Evolutionary conservation across 23 red algal species (phyloP), one percentile per base, ranked within the genome.

Genomic region (Gracilaria gracilis): DNA sequence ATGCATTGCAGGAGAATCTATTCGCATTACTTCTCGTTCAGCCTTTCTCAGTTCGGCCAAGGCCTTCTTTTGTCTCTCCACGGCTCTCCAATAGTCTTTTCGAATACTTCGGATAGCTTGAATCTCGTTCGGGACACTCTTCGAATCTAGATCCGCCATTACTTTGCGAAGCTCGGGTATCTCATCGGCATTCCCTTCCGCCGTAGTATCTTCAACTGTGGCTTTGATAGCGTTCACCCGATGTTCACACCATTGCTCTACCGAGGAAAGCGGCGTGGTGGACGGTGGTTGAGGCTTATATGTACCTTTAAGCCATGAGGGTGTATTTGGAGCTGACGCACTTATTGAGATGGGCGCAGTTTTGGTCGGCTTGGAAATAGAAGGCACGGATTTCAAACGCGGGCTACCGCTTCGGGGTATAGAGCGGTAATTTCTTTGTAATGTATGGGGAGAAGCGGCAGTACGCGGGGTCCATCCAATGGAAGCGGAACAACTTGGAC

Each of bases 391-490:
- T 50, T 47, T 74, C 58, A 65, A 66, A 21, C 54, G 58, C 29
- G 81, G 81, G 40, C 65, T 75, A 39, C 70, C 47, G 49, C 48
- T 62, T 50, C 67, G 35, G 25, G 84, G 70, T 54, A 58, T 0
- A 59, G 49, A 35, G 61, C 66, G 84, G 37, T 72, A 58, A 54
- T 36, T 75, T 75, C 84, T 67, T 47, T 62, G 53, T 12, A 47
- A 47, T n/a, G 67, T 33, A 69, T 70, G 81, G 37, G 84, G 84
- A 88, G 67, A 72, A 32, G 84, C 46, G 32, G 69, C 66, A 72
- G 67, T 77, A 29, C 84, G 84, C 13, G 84, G 84, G 20, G 84
- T 88, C 84, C 84, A 88, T 61, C 84, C 84, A 35, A 88, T 58
- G 66, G 66, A 62, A 59, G 67, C 72, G 11, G 72, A 77, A 50